Conservation (phyloP, 2,329 filamentous ascomycete species). For the Sporothrix curviconia region DNA sequence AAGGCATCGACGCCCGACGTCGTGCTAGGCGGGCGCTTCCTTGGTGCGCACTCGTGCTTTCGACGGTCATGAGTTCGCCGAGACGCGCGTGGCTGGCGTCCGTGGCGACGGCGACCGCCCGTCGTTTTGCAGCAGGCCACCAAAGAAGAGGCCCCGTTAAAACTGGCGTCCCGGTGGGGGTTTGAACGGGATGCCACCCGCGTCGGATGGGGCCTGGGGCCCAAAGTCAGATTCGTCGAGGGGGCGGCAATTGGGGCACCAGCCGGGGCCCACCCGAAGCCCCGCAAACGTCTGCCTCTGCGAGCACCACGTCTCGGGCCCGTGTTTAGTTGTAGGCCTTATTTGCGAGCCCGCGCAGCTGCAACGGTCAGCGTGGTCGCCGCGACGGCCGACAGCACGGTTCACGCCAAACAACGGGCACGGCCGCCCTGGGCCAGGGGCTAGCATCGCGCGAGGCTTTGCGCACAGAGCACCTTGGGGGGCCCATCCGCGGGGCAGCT, state of each 20-base stretch:
- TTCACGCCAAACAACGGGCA: constrained; percentile 20
- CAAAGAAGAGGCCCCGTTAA: too few relatives aligned
- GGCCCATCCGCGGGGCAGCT: constrained; percentile 21
- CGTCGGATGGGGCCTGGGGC: too few relatives aligned
- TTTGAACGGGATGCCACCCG: too few relatives aligned
- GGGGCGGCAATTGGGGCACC: too few relatives aligned
- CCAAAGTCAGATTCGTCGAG: too few relatives aligned
- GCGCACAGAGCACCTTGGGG: constrained; percentile 21
- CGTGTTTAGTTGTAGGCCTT: constrained; percentile 25
- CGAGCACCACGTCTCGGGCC: constrained; percentile 21
- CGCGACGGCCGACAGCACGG: constrained; percentile 17
- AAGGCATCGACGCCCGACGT: constrained; percentile 23
- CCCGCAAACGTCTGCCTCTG: constrained; percentile 14
- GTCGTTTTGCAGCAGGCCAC: constrained; percentile 23
- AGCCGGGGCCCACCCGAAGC: too few relatives aligned
- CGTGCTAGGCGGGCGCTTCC: constrained; percentile 17
- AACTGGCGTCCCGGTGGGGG: too few relatives aligned
- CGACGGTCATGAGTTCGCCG: constrained; percentile 22
- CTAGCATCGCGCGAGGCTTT: constrained; percentile 24
- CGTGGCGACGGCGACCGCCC: constrained; percentile 20
- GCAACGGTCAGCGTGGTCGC: constrained; percentile 19
- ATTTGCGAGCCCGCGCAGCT: constrained; percentile 22
- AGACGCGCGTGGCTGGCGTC: constrained; percentile 20
- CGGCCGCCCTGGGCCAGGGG: constrained; percentile 18
- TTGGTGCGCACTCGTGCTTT: constrained; percentile 24